These are phyloP conservation scores for Cutaneotrichosporon mucoides DNA, from an alignment of 1,284 basidiomycete genomes.

Conservation along the genomic window DNA sequence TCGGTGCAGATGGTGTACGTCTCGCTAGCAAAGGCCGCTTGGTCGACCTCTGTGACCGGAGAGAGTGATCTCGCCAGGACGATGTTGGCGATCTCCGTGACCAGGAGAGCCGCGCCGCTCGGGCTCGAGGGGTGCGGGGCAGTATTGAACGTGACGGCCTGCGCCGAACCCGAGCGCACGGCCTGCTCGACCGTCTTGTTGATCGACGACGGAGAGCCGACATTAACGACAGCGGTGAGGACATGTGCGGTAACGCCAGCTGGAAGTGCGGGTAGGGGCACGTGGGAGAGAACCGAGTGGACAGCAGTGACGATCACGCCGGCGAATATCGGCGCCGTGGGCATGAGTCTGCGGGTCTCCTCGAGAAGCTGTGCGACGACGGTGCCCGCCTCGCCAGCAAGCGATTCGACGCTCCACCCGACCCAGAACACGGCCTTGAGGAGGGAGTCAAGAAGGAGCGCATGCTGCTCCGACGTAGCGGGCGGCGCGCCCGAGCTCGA, in stretches of 20 bases:
- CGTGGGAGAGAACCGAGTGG: constrained; percentile 29
- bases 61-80: constrained; percentile 33
- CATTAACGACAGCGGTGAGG: constrained; percentile 19
- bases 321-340: constrained; percentile 26
- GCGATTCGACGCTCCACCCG: constrained; percentile 26
- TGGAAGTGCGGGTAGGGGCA: constrained; percentile 26
- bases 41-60: constrained; percentile 16
- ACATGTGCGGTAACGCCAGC: constrained; percentile 16
- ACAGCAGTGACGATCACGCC: constrained; percentile 30
- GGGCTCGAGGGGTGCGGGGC: constrained; percentile 34
- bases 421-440: constrained; percentile 39
- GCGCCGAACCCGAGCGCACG: neutral
- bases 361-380: constrained; percentile 28
- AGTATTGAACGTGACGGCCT: constrained; percentile 22
- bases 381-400: constrained; percentile 19
- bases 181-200: constrained; percentile 30
- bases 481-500: constrained; percentile 3
- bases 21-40: constrained; percentile 23
- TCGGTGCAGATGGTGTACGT: neutral
- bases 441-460: constrained; percentile 31
- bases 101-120: constrained; percentile 31
- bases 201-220: constrained; percentile 31
- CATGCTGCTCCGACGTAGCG: constrained; percentile 26
- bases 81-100: constrained; percentile 37
- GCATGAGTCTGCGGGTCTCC: constrained; percentile 16